Evolutionary conservation across 179 eudicot genomes (phyloP), one percentile per base, ranked within the genome.

Genomic region (Beta corolliflora): DNA sequence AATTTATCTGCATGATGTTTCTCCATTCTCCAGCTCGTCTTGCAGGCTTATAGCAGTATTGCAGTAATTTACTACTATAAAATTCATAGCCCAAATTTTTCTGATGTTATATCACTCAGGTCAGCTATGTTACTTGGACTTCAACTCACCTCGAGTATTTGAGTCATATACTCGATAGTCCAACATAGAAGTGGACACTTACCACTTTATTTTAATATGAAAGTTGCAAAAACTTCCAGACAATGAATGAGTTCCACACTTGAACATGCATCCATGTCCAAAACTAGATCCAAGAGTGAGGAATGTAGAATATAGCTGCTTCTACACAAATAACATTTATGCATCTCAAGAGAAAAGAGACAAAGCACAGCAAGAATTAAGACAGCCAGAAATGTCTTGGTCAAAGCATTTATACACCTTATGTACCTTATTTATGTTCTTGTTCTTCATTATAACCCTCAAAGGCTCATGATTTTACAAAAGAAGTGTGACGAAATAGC

Each of bases 221-320:
- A 71, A 21, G 41, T 12, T 71, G 19, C 29, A 70, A 19, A 9
- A 18, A n/a, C 18, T 5, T 18, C 4, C 9, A 48, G 48, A n/a
- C 3, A n/a, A 71, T 48, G 56, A 6, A 54, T 19, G 36, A 71
- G 56, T 71, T 8, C 48, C 13, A n/a, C 56, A 71, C 31, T 50
- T 18, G 11, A 46, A 46, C 73, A 70, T 45, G 25, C n/a, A 10
- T 10, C 12, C 0, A 45, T 44, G 18, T 71, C 1, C 58, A 52
- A 25, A 64, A 25, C 66, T 29, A 12, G 12, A 44, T 12, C 12
- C 45, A 66, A 13, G 10, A 12, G 7, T 10, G n/a, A 12, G 31
- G 14, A 72, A 72, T 72, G n/a, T 14, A 23, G 59, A 41, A 52
- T 72, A 52, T n/a, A 73, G 56, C 55, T 64, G n/a, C 25, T 53